phyloP scores from a whole-genome alignment of 2,329 filamentous ascomycete genomes.

The Xylaria sp. region DNA sequence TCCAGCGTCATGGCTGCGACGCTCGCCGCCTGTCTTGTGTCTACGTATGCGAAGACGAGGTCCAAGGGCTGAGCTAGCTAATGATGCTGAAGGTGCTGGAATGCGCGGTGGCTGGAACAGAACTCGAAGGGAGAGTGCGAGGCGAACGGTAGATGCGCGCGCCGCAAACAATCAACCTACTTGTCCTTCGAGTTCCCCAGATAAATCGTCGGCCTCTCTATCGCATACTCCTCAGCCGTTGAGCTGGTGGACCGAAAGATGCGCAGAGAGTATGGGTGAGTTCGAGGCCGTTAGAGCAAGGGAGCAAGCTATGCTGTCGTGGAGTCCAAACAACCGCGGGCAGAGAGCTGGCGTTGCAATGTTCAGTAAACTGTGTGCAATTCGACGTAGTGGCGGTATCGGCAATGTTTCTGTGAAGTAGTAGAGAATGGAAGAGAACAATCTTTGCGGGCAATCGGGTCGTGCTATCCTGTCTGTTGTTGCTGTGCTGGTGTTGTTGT shows the following conservation, averaged over 20 bases:
- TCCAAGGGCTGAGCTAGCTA: constrained; percentile 10
- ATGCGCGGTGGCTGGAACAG: constrained; percentile 15
- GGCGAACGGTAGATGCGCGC: constrained; percentile 22
- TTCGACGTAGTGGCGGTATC: constrained; percentile 12
- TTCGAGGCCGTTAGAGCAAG: constrained; percentile 15
- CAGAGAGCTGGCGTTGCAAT: constrained; percentile 12
- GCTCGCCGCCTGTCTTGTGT: background rate
- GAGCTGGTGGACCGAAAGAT: constrained; percentile 2
- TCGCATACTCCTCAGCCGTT: constrained; percentile 40
- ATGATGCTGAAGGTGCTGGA: constrained; percentile 27
- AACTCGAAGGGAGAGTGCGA: constrained; percentile 13
- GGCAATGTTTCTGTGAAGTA: constrained; percentile 26
- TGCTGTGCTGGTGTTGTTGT: constrained; percentile 18
- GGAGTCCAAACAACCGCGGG: constrained; percentile 12
- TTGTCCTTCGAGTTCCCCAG: constrained; percentile 33
- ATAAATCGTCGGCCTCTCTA: constrained; percentile 33
- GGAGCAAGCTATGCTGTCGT: constrained; percentile 7
- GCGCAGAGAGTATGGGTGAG: constrained; percentile 11
- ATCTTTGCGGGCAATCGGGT: background rate
- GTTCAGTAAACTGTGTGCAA: background rate
- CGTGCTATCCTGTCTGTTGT: background rate
- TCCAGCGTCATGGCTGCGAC: constrained; percentile 50
- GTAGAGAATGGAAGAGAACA: constrained; percentile 14
- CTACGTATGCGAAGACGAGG: background rate
- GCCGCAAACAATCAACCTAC: constrained; percentile 32